Base-by-base conservation (phyloP, 495 filamentous ascomycete genomes). In the Talaromyces proteolyticus region DNA sequence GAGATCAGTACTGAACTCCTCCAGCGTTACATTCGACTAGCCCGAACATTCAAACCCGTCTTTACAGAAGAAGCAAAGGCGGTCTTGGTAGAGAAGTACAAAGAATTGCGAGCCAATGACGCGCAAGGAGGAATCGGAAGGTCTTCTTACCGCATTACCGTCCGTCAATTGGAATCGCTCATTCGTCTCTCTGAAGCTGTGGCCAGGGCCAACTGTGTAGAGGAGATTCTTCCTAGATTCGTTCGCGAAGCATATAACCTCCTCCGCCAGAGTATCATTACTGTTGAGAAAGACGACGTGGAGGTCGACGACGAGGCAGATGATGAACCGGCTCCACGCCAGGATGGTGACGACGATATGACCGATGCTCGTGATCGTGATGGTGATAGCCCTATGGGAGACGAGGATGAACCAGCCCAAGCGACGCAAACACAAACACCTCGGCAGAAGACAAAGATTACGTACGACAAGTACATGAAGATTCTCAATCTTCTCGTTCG, bases 1-100 rank as follows among this genome's bases (percentile, higher is more conserved):
- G 91, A 96, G 61, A 90, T 96, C 65, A 92, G 85, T 58, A 99
- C 93, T 42, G 93, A 97, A 71, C 92, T 96, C 62, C 72, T 99
- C 26, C 93, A 97, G 67, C 84, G 93, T 40, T 99, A 97, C 64
- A 96, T 99, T 63, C 89, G 92, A 6, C 97, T 96, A 61, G 94
- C 94, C 1, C 76, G 88, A 2, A 96, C 93, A 1, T 97, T 96
- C 81, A 85, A 87, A 44, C 93, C 93, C 14, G 87, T 93, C 50
- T 96, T 99, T 70, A 88, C 84, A 0, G 80, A 85, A 10, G 91
- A 94, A 63, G 91, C 93, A 20, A 94, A 90, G 66, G 67, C 77
- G 18, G 72, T 89, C 3, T 79, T 99, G 2, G 92, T 99, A 6
- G 76, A 89, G 62, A 89, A 89, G 64, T 99, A 99, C 74, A 96